Conservation (phyloP, 2,329 filamentous ascomycete species). For the Graphium sp. region DNA sequence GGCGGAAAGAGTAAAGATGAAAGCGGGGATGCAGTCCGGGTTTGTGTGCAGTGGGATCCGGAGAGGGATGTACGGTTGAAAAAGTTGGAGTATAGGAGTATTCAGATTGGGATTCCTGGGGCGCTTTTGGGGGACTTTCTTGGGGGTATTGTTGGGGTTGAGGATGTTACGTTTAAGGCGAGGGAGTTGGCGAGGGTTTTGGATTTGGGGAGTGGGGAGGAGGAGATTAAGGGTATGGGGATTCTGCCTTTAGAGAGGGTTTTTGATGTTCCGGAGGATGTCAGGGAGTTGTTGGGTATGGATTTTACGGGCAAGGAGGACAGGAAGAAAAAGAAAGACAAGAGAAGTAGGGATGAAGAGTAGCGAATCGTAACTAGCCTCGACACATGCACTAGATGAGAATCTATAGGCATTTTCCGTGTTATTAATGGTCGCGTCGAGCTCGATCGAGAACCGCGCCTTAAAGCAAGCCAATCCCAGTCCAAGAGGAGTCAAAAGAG, state of each 20-base stretch:
- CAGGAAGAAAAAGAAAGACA: too few relatives aligned
- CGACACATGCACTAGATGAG: too few relatives aligned
- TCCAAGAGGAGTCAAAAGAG: too few relatives aligned
- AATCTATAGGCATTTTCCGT: too few relatives aligned
- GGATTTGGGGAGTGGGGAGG: constrained; percentile 13
- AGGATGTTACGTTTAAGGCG: constrained; percentile 40
- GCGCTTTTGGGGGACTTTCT: constrained; percentile 26
- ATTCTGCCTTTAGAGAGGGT: constrained; percentile 26
- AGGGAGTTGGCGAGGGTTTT: constrained; percentile 26
- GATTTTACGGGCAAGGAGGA: too few relatives aligned
- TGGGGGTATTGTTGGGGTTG: constrained; percentile 31
- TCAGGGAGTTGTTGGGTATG: constrained; percentile 17
- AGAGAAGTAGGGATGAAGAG: too few relatives aligned
- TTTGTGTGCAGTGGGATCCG: constrained; percentile 49
- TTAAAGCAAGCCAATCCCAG: too few relatives aligned
- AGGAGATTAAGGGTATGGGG: constrained; percentile 17
- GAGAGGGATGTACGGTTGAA: constrained; percentile 30
- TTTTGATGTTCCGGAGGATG: constrained; percentile 20
- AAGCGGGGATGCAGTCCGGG: constrained; percentile 11
- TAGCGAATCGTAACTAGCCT: too few relatives aligned
- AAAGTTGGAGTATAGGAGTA: constrained; percentile 31
- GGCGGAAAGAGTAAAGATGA: constrained; percentile 4
- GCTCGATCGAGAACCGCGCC: too few relatives aligned
- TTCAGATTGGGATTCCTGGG: constrained; percentile 43
- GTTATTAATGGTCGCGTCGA: too few relatives aligned